A percentile compares a stretch with the other conserved stretches of the same genome.
phyloP scores from a whole-genome alignment of 768 basidiomycete genomes.

The Leccinum broughii region DNA sequence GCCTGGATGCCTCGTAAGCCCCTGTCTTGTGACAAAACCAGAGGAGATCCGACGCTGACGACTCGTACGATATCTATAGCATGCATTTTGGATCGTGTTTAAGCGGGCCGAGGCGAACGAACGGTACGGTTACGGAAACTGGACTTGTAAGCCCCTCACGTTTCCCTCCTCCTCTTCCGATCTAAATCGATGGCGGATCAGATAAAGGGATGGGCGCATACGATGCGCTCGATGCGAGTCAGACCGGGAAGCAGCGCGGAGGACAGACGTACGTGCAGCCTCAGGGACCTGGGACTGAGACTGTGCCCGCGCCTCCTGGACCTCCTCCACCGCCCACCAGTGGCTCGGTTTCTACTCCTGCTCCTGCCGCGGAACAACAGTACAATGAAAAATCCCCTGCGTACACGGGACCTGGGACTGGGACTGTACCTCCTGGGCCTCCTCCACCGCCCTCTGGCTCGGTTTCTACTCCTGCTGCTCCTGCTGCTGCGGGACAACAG shows the following conservation, averaged over 20 bases:
- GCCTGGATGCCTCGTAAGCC: slow-evolving; percentile 55
- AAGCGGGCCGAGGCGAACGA: slow-evolving; percentile 80
- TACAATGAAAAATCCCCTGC: not conserved
- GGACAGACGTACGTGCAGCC: not conserved
- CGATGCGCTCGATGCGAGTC: not conserved
- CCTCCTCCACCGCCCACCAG: not conserved
- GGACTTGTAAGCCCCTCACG: slow-evolving; percentile 22
- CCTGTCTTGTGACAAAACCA: too few species aligned
- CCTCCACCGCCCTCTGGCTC: not conserved
- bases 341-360: not conserved
- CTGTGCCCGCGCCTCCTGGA: slow-evolving; percentile 1
- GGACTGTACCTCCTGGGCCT: not conserved
- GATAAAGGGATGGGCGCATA: slow-evolving; percentile 27
- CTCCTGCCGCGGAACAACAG: not conserved
- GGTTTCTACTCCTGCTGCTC: not conserved
- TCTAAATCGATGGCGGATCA: not conserved
- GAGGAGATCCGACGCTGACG: too few species aligned
- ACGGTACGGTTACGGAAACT: slow-evolving; percentile 27
- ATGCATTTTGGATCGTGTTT: slow-evolving; percentile 87
- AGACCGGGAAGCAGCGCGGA: not conserved
- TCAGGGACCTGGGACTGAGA: not conserved
- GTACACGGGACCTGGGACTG: not conserved
- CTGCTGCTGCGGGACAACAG: not conserved
- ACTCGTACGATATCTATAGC: slow-evolving; percentile 35
- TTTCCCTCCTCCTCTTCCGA: too few species aligned